Evolutionary conservation across 2,329 filamentous ascomycete species (phyloP).

Genomic region (Simplicillium sp.): DNA sequence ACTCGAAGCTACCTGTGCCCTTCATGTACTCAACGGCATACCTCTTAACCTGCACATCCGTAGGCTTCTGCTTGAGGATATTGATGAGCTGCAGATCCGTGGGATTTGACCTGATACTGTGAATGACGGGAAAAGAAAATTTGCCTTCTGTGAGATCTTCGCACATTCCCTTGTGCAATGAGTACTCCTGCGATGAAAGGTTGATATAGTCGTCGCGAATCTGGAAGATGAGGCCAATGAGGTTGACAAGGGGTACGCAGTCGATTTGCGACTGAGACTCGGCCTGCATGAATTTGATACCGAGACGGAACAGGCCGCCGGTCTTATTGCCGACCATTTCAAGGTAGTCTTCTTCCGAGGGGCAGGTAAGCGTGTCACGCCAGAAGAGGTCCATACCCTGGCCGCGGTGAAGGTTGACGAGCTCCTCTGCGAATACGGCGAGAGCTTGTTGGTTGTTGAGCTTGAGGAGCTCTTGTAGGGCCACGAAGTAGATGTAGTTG

Average conservation of each 20-base stretch:
- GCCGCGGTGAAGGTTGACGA: conserved; percentile 75
- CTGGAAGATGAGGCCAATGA: conserved; percentile 80
- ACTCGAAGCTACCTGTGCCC: conserved; percentile 78
- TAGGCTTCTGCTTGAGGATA: conserved; percentile 84
- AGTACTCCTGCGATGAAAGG: conserved; percentile 65
- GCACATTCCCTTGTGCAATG: conserved; percentile 83
- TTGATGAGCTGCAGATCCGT: conserved; percentile 74
- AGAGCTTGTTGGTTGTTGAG: conserved; percentile 60
- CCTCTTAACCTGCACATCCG: conserved; percentile 76
- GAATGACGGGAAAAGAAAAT: conserved; percentile 93
- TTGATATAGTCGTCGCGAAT: conserved; percentile 94
- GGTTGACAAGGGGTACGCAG: conserved; percentile 76
- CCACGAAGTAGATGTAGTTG: conserved; percentile 82
- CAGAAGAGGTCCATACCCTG: conserved; percentile 91
- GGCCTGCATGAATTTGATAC: conserved; percentile 81
- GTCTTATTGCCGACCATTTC: conserved; percentile 54
- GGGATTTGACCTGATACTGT: conserved; percentile 73
- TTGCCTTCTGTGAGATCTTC: conserved; percentile 96
- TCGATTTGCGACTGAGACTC: conserved; percentile 51
- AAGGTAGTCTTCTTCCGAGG: conserved; percentile 82
- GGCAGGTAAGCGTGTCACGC: conserved; percentile 76
- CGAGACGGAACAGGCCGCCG: conserved; percentile 74
- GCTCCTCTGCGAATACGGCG: conserved; percentile 69
- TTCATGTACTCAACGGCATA: conserved; percentile 93
- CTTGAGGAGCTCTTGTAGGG: conserved; percentile 63